Evolutionary conservation across 2,329 filamentous ascomycete genomes (phyloP).

Genomic region (Cryphonectria naterciae): DNA sequence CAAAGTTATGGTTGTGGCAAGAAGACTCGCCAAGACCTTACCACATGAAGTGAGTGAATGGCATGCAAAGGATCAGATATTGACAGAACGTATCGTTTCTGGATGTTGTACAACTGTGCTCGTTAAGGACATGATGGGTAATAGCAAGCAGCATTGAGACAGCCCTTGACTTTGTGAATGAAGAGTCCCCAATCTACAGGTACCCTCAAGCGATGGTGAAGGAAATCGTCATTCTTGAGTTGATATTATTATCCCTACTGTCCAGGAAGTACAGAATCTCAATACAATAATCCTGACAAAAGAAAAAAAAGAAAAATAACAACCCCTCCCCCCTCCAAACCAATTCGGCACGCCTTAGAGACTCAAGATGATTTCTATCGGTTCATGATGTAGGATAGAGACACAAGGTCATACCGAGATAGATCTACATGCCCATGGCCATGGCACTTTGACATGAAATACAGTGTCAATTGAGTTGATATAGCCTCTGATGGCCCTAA

Average conservation of each 20-base stretch:
- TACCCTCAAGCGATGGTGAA: not conserved
- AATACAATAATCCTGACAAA: not conserved
- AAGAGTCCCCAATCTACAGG: not conserved
- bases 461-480: too few relatives aligned
- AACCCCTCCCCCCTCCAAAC: too few relatives aligned
- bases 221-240: too few relatives aligned
- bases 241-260: not conserved
- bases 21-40: not conserved
- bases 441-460: not conserved
- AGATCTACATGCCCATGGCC: too few relatives aligned
- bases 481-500: too few relatives aligned
- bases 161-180: not conserved
- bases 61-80: not conserved
- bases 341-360: too few relatives aligned
- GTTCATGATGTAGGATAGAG: too few relatives aligned
- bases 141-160: not conserved
- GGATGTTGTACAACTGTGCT: not conserved
- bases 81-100: not conserved
- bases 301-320: too few relatives aligned
- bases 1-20: not conserved
- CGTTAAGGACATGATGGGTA: not conserved
- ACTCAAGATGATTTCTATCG: too few relatives aligned
- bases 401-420: too few relatives aligned
- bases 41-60: not conserved
- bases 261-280: not conserved